phyloP scores from a whole-genome alignment of 768 basidiomycete species.

The Tylopilus sp. region DNA sequence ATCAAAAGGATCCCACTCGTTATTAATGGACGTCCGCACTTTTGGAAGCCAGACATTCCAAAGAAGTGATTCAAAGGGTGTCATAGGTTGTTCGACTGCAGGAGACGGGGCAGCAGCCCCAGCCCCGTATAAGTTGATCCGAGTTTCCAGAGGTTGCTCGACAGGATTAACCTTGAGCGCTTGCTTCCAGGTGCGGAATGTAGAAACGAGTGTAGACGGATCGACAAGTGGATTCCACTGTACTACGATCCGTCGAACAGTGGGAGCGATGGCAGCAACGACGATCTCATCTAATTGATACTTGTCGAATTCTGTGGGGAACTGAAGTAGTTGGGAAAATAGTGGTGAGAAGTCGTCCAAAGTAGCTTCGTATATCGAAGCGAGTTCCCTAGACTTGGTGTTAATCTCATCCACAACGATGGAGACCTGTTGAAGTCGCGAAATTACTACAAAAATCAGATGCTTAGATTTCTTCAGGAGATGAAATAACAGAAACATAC shows the following conservation, averaged over 20 bases:
- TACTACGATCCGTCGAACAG: slow-evolving; percentile 65
- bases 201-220: slow-evolving; percentile 60
- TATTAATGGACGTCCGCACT: slow-evolving; percentile 91
- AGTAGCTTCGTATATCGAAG: slow-evolving; percentile 64
- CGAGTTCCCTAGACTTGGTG: slow-evolving; percentile 57
- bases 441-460: slow-evolving; percentile 53
- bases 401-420: slow-evolving; percentile 71
- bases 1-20: slow-evolving; percentile 81
- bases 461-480: slow-evolving; percentile 6
- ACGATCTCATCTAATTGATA: slow-evolving; percentile 89
- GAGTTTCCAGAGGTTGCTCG: slow-evolving; percentile 41
- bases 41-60: slow-evolving; percentile 97
- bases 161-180: slow-evolving; percentile 57
- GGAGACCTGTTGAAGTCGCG: slow-evolving; percentile 73
- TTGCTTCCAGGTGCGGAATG: slow-evolving; percentile 66
- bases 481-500: slow-evolving; percentile 34
- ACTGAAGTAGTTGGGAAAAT: slow-evolving; percentile 75
- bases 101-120: slow-evolving; percentile 31
- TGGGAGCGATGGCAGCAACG: slow-evolving; percentile 86
- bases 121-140: slow-evolving; percentile 59
- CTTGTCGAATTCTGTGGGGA: slow-evolving; percentile 66
- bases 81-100: slow-evolving; percentile 66
- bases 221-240: slow-evolving; percentile 83
- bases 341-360: slow-evolving; percentile 70
- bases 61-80: slow-evolving; percentile 88